These are phyloP conservation scores for Epicoccum sorghinum DNA, from an alignment of 2,329 filamentous ascomycete species.

Conservation along the genomic window DNA sequence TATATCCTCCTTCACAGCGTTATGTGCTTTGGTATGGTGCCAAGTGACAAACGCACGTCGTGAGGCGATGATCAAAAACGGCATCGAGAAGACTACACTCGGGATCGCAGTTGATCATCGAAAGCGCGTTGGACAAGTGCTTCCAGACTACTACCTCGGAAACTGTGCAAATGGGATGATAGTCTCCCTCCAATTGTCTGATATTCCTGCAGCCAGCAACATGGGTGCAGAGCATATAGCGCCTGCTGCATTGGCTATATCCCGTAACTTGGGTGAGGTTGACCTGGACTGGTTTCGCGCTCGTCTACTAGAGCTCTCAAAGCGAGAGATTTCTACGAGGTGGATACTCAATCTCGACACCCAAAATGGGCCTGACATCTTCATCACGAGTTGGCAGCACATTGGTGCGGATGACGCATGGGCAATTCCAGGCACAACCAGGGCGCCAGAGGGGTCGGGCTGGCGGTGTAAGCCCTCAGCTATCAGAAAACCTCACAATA, in stretches of 20 bases:
- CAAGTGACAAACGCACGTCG: conserved; percentile 27
- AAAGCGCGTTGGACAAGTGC: conserved; percentile 1
- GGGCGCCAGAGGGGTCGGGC: not conserved
- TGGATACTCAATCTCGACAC: conserved; percentile 11
- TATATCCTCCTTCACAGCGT: conserved; percentile 23
- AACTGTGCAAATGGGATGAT: conserved; percentile 16
- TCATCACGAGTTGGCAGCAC: conserved; percentile 37
- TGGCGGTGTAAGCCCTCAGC: conserved; percentile 20
- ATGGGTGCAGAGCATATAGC: not conserved
- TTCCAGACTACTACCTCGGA: conserved; percentile 11
- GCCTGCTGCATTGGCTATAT: not conserved
- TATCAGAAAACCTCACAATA: conserved; percentile 27
- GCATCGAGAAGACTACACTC: conserved; percentile 14
- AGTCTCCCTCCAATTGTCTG: not conserved
- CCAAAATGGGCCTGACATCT: conserved; percentile 32
- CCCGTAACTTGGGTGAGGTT: not conserved
- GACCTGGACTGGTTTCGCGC: conserved; percentile 17
- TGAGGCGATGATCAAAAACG: not conserved
- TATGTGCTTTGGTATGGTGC: conserved; percentile 26
- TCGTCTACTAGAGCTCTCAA: conserved; percentile 16
- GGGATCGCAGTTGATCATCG: conserved; percentile 18
- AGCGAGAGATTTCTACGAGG: conserved; percentile 4
- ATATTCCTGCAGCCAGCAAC: not conserved
- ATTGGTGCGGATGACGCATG: conserved; percentile 30
- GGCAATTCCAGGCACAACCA: conserved; percentile 30